Evolutionary conservation across 2,329 filamentous ascomycete genomes (phyloP).

Genomic region (Aspergillaceae sp.): DNA sequence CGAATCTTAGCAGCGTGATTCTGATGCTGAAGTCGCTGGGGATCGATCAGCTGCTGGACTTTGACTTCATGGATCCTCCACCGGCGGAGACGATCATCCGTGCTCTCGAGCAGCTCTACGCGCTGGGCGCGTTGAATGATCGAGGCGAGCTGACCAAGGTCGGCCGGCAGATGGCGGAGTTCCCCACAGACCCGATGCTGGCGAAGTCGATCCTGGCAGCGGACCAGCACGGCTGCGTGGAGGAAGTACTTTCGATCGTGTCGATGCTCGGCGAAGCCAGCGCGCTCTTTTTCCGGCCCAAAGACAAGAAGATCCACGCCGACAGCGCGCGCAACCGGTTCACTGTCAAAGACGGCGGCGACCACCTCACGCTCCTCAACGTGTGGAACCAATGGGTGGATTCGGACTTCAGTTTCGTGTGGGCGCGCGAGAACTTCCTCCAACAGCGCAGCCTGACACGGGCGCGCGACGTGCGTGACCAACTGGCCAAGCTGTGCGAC

Average conservation of each 20-base stretch:
- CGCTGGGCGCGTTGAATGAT: conserved; percentile 79
- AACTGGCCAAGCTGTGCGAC: conserved; percentile 85
- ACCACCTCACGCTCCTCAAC: conserved; percentile 80
- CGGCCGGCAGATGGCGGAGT: conserved; percentile 89
- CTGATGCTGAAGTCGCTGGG: conserved; percentile 80
- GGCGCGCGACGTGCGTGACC: conserved; percentile 84
- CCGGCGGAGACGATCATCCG: conserved; percentile 82
- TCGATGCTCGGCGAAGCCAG: conserved; percentile 85
- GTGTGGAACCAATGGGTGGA: conserved; percentile 96
- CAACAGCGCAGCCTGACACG: conserved; percentile 84
- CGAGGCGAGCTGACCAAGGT: conserved; percentile 82
- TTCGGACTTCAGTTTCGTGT: conserved; percentile 76
- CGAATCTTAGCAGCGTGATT: conserved; percentile 76
- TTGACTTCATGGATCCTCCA: conserved; percentile 93
- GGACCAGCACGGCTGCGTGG: conserved; percentile 83
- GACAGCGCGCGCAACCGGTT: conserved; percentile 85
- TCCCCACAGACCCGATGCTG: conserved; percentile 86
- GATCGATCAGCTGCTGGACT: conserved; percentile 85
- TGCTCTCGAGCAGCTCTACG: conserved; percentile 83
- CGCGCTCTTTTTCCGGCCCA: conserved; percentile 85
- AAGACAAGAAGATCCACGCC: conserved; percentile 94
- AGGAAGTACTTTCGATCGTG: conserved; percentile 88
- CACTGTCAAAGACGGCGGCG: conserved; percentile 81
- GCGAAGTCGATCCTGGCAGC: conserved; percentile 82
- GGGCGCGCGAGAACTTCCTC: conserved; percentile 86